Conservation (phyloP, 139 green algal species). For the Micractinium sp. region DNA sequence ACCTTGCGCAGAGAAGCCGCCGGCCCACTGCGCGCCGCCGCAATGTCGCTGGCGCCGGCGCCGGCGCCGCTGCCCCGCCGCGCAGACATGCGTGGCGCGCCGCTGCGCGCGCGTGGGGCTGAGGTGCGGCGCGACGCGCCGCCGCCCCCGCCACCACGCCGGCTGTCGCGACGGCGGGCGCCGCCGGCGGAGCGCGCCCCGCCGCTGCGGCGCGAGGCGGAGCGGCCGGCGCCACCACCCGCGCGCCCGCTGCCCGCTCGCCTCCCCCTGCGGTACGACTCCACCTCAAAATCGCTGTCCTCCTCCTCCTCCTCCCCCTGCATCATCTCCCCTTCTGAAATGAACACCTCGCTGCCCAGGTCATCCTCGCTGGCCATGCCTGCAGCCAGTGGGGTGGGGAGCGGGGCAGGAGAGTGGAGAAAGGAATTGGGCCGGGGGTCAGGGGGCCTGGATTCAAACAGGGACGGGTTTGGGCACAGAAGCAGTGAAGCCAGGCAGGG, state of each 20-base stretch:
- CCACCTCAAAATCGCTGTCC: conserved; percentile 35
- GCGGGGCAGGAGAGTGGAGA: neutral
- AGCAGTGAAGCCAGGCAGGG: too few relatives aligned
- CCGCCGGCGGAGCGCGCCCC: neutral
- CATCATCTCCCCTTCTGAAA: conserved; percentile 1
- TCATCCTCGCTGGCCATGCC: conserved; percentile 15
- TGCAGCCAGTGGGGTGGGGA: neutral
- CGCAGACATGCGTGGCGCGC: neutral
- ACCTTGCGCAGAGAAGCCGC: neutral
- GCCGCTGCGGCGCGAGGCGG: neutral
- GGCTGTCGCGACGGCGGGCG: neutral
- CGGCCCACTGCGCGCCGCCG: neutral
- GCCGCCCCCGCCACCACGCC: conserved; percentile 9
- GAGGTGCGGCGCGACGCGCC: neutral
- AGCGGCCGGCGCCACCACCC: neutral
- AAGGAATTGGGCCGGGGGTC: neutral
- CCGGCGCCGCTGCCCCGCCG: neutral
- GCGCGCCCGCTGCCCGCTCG: neutral
- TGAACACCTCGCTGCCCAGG: conserved; percentile 30
- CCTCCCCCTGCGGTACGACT: conserved; percentile 5
- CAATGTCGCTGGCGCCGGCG: neutral
- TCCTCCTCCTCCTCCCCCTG: conserved; percentile 18
- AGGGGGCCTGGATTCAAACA: too few relatives aligned
- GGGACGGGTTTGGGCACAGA: too few relatives aligned
- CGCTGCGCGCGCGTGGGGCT: neutral